Evolutionary conservation across 2,329 filamentous ascomycete species (phyloP).

Genomic region (Paramyrothecium sp.): DNA sequence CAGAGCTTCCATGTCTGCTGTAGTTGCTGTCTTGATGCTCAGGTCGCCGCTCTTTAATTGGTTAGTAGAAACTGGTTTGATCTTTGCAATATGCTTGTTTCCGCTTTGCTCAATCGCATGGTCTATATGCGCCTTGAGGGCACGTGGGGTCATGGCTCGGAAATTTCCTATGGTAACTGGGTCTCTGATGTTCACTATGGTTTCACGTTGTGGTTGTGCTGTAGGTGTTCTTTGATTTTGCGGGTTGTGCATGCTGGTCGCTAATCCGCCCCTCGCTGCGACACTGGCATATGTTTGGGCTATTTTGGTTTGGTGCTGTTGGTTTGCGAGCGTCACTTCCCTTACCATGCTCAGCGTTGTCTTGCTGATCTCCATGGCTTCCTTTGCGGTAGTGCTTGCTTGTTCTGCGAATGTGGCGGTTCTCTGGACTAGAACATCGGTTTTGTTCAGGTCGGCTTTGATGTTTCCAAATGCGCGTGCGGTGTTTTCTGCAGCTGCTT

Average conservation of each 20-base stretch:
- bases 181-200: slow-evolving; percentile 1
- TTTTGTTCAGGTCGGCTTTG: slow-evolving; percentile 1
- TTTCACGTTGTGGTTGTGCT: neutral
- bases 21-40: slow-evolving; percentile 1
- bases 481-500: slow-evolving; percentile 1
- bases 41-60: slow-evolving; percentile 6
- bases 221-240: neutral
- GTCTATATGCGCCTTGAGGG: slow-evolving; percentile 6
- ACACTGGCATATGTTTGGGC: neutral
- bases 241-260: neutral
- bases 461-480: neutral
- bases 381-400: neutral
- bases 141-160: slow-evolving; percentile 3
- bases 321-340: neutral
- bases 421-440: neutral
- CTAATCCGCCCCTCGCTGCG: neutral
- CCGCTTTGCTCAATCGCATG: slow-evolving; percentile 5
- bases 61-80: slow-evolving; percentile 2
- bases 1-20: neutral
- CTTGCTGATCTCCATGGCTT: neutral
- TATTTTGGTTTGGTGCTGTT: slow-evolving; percentile 1
- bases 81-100: slow-evolving; percentile 6
- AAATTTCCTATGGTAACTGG: slow-evolving; percentile 2
- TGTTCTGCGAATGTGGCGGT: neutral
- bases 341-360: neutral